A percentile compares a stretch with the other conserved stretches of the same genome.
phyloP scores from a whole-genome alignment of 2,329 filamentous ascomycete genomes.

The Exophiala sideris region DNA sequence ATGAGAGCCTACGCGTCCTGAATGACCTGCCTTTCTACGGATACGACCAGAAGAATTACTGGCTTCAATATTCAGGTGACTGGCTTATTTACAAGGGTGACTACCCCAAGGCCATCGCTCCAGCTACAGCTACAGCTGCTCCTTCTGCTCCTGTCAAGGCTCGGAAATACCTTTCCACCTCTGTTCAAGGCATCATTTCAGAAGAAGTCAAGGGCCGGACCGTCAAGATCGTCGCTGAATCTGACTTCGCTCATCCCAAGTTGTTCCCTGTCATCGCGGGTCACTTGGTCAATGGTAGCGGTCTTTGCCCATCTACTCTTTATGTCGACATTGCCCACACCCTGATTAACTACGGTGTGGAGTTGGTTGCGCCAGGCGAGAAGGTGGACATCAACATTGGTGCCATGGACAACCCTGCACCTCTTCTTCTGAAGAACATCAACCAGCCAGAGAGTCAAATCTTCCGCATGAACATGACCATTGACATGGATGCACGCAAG shows the following conservation, averaged over 20 bases:
- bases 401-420: conserved; percentile 29
- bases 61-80: conserved; percentile 68
- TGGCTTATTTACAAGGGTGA: conserved; percentile 70
- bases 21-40: conserved; percentile 65
- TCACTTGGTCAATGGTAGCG: conserved; percentile 65
- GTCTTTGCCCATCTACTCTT: conserved; percentile 61
- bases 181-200: conserved; percentile 61
- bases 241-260: conserved; percentile 62
- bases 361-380: conserved; percentile 26
- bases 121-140: conserved; percentile 38
- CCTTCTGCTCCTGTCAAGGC: conserved; percentile 43
- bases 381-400: conserved; percentile 30
- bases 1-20: conserved; percentile 54
- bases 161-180: conserved; percentile 60
- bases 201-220: conserved; percentile 62
- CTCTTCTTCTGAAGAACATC: conserved; percentile 30
- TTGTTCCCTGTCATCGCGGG: conserved; percentile 61
- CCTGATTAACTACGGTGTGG: conserved; percentile 56
- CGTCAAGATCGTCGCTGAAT: conserved; percentile 61
- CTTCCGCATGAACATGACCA: conserved; percentile 24
- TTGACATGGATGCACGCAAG: conserved; percentile 28
- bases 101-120: conserved; percentile 37
- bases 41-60: conserved; percentile 70
- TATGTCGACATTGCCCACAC: conserved; percentile 66
- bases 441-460: conserved; percentile 27